Percentiles rank a stretch among this genome's conserved stretches.
Conservation (phyloP, 2,329 filamentous ascomycete genomes). For the Ramularia collo-cygni region DNA sequence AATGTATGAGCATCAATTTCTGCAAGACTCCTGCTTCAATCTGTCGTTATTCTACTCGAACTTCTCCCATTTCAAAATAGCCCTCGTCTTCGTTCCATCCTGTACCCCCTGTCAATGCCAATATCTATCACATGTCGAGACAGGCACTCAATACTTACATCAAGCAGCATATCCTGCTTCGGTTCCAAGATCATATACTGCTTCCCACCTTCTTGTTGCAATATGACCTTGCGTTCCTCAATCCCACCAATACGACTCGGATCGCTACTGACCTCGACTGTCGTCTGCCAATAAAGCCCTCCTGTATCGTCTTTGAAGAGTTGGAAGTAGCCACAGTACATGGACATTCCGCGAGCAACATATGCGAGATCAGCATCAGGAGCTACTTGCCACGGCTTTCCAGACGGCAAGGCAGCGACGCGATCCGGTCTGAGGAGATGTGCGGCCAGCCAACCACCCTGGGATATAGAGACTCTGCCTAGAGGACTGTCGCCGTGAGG, state of each 20-base stretch:
- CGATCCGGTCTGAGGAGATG: conserved; percentile 17
- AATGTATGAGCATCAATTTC: too few relatives aligned
- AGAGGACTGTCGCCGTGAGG: conserved; percentile 21
- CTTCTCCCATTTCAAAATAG: conserved; percentile 24
- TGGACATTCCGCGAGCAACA: conserved; percentile 17
- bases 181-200: conserved; percentile 20
- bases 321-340: conserved; percentile 23
- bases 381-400: conserved; percentile 15
- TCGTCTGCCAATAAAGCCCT: conserved; percentile 22
- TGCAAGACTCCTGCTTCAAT: neutral
- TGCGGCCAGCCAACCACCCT: conserved; percentile 19
- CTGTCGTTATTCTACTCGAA: conserved; percentile 18
- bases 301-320: conserved; percentile 17
- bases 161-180: conserved; percentile 16
- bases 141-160: conserved; percentile 9
- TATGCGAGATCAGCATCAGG: conserved; percentile 19
- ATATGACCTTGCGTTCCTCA: conserved; percentile 18
- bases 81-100: conserved; percentile 18
- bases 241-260: conserved; percentile 17
- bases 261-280: conserved; percentile 19
- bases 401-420: conserved; percentile 11
- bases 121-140: conserved; percentile 5
- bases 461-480: conserved; percentile 20
- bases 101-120: conserved; percentile 2
- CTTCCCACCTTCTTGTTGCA: conserved; percentile 17